A percentile compares a stretch with the other conserved stretches of the same genome.
Evolutionary conservation across 257 asterid genomes (phyloP).

Genomic region (Salvia splendens): DNA sequence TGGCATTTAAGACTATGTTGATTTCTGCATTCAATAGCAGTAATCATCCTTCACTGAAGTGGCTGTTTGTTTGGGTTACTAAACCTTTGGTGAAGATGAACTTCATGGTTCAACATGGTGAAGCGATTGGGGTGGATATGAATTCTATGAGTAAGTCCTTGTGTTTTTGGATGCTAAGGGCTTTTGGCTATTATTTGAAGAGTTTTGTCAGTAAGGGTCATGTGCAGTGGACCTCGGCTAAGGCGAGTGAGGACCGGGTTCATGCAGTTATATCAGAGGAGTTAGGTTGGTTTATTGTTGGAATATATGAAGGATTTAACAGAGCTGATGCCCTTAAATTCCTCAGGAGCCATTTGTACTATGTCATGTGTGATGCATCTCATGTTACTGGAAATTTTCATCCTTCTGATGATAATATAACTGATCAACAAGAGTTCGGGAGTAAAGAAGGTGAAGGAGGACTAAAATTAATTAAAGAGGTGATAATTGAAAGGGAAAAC

Average conservation of each 20-base stretch:
- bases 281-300: slow-evolving; percentile 93
- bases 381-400: slow-evolving; percentile 35
- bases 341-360: slow-evolving; percentile 84
- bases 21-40: too few relatives aligned
- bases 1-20: too few relatives aligned
- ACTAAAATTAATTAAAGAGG: slow-evolving; percentile 53
- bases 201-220: slow-evolving; percentile 41
- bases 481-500: slow-evolving; percentile 70
- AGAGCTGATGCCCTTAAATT: slow-evolving; percentile 98
- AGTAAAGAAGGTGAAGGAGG: slow-evolving; percentile 41
- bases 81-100: too few relatives aligned
- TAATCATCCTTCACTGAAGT: too few relatives aligned
- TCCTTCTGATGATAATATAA: slow-evolving; percentile 32
- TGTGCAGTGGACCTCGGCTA: slow-evolving; percentile 86
- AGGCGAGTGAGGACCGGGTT: slow-evolving; percentile 96
- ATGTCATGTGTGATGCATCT: slow-evolving; percentile 70
- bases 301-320: slow-evolving; percentile 94
- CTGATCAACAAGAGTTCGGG: slow-evolving; percentile 34
- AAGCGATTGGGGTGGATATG: too few relatives aligned
- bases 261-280: slow-evolving; percentile 97
- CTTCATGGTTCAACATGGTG: too few relatives aligned
- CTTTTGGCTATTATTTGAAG: too few relatives aligned
- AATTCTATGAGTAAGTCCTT: too few relatives aligned
- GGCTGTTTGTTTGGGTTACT: too few relatives aligned
- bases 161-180: too few relatives aligned